Base-by-base conservation (phyloP, 2,329 filamentous ascomycete species). In the Diaporthe australafricana region DNA sequence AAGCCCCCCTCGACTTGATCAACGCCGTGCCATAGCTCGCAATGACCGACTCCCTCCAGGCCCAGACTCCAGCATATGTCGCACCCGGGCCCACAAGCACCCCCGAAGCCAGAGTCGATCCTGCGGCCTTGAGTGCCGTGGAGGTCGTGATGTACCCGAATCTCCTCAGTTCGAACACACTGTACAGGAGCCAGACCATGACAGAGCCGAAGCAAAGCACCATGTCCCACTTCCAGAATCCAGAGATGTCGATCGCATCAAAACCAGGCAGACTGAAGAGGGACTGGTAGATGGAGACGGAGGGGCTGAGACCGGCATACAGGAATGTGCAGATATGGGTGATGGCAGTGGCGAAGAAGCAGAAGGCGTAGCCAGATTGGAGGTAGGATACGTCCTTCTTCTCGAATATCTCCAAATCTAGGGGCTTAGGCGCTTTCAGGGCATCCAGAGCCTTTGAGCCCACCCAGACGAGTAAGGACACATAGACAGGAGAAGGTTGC, bases 401-500 rank as follows among this genome's bases (percentile, higher is more conserved):
- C n/a, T 53, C 65, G 5, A 68, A 50, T 8, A 68, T 35, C 17
- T 68, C 48, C 7, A 68, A 38, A 11, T 68, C 48, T 12, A 56
- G 22, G 35, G 50, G 53, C 55, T 70, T 53, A 52, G 47, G 47
- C 22, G 30, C 25, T 9, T 27, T 53, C 20, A 40, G 42, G 6
- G 40, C 63, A 68, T 1, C 0, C 14, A 56, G 0, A 4, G n/a
- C 12, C 35, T 60, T 72, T 48, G 72, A 70, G 2, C 73, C 57
- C 4, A 68, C 20, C n/a, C 52, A 48, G 48, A 16, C 35, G 1
- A 73, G 50, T 12, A 68, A 30, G 1, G 68, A 60, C 1, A 75
- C 72, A 9, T 74, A 60, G 55, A 75, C 40, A 17, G 75, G 73
- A 7, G 67, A 55, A 22, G 65, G 22, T 66, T 75, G 73, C 74